Evolutionary conservation across 805 yeast genomes (phyloP).

Genomic region (Jamesozyma spencerorum): DNA sequence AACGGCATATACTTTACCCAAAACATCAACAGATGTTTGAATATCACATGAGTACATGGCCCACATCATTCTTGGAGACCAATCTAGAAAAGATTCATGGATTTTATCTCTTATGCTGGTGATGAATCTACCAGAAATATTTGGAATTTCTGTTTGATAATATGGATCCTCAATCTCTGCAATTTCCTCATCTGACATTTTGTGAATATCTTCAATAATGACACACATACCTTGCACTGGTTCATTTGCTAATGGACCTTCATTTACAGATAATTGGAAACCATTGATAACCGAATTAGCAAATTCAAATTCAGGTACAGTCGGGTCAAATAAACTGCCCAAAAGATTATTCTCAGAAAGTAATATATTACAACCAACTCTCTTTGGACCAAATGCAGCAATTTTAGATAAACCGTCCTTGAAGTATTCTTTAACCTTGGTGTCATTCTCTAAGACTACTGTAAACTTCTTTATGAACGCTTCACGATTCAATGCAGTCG

Average conservation of each 20-base stretch:
- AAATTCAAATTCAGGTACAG: slow-evolving; percentile 29
- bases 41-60: slow-evolving; percentile 93
- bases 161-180: slow-evolving; percentile 15
- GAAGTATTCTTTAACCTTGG: slow-evolving; percentile 23
- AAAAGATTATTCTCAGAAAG: slow-evolving; percentile 34
- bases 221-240: slow-evolving; percentile 76
- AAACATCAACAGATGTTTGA: slow-evolving; percentile 87
- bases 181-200: slow-evolving; percentile 25
- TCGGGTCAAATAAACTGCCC: slow-evolving; percentile 28
- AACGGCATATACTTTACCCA: slow-evolving; percentile 92
- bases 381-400: slow-evolving; percentile 66
- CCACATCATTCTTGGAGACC: slow-evolving; percentile 84
- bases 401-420: slow-evolving; percentile 33
- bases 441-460: slow-evolving; percentile 23
- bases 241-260: slow-evolving; percentile 86
- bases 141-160: slow-evolving; percentile 31
- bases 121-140: slow-evolving; percentile 63
- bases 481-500: slow-evolving; percentile 5
- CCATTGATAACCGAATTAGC: slow-evolving; percentile 70
- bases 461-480: slow-evolving; percentile 31
- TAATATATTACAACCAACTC: slow-evolving; percentile 66
- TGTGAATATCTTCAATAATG: slow-evolving; percentile 35
- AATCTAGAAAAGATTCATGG: slow-evolving; percentile 57
- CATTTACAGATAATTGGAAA: slow-evolving; percentile 68
- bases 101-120: slow-evolving; percentile 65